A percentile compares a stretch with the other conserved stretches of the same genome.
phyloP scores from a whole-genome alignment of 805 yeast species.

The Danielia oregonensis region DNA sequence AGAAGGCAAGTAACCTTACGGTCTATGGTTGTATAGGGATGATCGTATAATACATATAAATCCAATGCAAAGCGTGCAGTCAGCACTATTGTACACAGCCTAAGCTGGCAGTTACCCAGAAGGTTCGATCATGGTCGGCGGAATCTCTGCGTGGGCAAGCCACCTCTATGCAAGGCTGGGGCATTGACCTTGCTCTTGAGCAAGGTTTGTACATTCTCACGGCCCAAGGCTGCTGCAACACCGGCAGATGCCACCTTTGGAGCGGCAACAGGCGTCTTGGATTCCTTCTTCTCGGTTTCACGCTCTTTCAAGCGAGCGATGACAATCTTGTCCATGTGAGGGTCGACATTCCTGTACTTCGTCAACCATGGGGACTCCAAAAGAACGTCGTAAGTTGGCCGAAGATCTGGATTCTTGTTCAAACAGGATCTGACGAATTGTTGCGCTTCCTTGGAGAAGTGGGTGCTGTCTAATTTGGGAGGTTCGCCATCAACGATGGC shows the following conservation, averaged over 20 bases:
- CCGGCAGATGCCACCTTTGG: constrained; percentile 16
- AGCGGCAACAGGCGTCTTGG: constrained; percentile 3
- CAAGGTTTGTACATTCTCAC: constrained; percentile 36
- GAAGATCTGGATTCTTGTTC: constrained; percentile 70
- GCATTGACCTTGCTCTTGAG: constrained; percentile 40
- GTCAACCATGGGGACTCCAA: constrained; percentile 82
- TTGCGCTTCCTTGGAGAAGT: constrained; percentile 71
- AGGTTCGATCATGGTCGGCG: too few species aligned
- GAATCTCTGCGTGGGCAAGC: constrained; percentile 21
- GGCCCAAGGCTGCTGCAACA: constrained; percentile 9
- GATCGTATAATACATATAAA: too few species aligned
- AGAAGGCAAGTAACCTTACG: too few species aligned
- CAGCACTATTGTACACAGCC: too few species aligned
- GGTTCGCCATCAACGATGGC: constrained; percentile 67
- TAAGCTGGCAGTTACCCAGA: too few species aligned
- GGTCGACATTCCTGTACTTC: constrained; percentile 39
- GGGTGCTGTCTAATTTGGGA: constrained; percentile 19
- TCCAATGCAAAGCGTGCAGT: too few species aligned
- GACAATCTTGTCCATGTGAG: constrained; percentile 30
- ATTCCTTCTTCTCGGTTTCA: constrained; percentile 3
- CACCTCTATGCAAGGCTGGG: constrained; percentile 44
- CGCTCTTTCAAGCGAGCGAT: constrained; percentile 12
- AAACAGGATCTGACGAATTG: constrained; percentile 76
- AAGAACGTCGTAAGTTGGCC: constrained; percentile 78
- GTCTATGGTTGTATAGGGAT: too few species aligned